A percentile compares a stretch with the other conserved stretches of the same genome.
Conservation (phyloP, 768 basidiomycete genomes). For the Russula vinacea region DNA sequence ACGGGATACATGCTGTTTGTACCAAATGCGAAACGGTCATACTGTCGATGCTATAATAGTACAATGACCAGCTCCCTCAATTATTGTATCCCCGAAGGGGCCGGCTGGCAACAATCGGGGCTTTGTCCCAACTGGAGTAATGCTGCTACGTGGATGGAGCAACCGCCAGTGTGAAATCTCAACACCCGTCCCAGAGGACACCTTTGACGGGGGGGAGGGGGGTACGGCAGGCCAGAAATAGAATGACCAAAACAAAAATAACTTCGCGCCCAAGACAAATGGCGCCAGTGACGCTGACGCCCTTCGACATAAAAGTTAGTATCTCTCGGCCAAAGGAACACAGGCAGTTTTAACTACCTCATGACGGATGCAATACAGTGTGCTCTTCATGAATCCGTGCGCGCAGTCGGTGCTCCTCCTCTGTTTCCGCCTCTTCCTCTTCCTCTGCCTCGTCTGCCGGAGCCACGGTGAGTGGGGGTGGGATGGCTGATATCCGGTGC, state of each 20-base stretch:
- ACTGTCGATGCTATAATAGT: too few relatives aligned
- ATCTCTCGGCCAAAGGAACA: neutral
- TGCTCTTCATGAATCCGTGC: constrained; percentile 11
- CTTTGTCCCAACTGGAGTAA: neutral
- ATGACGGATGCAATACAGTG: neutral
- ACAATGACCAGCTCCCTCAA: too few relatives aligned
- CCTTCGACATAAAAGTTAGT: neutral
- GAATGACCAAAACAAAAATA: neutral
- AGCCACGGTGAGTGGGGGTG: neutral
- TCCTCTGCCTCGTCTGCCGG: constrained; percentile 20
- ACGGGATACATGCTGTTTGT: too few relatives aligned
- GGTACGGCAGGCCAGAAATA: neutral
- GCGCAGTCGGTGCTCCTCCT: constrained; percentile 3
- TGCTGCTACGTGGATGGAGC: too few relatives aligned
- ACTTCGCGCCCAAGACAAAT: neutral
- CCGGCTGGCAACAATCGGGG: too few relatives aligned
- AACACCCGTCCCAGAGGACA: neutral
- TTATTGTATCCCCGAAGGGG: too few relatives aligned
- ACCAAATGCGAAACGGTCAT: too few relatives aligned
- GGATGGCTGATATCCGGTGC: neutral
- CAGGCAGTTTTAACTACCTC: neutral
- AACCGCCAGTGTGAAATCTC: neutral
- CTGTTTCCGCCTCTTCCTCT: constrained; percentile 20
- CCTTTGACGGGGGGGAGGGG: too few relatives aligned
- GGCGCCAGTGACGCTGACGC: neutral